Base-by-base conservation (phyloP, 176 grass and related monocot genomes). In the Metroxylon sagu region DNA sequence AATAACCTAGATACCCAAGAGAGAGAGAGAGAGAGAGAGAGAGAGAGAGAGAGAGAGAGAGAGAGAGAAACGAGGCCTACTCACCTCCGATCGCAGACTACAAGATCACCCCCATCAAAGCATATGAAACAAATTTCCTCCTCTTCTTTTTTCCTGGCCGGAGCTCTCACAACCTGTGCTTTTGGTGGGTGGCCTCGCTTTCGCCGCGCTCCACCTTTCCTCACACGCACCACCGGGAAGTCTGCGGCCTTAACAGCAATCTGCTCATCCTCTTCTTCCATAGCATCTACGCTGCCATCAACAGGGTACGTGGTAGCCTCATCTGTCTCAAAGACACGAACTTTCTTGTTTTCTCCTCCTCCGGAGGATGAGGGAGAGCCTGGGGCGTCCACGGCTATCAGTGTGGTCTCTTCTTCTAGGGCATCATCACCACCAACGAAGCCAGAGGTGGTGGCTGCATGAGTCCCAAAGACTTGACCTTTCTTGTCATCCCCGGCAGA, bases 81-180 rank as follows among this genome's bases (percentile, higher is more conserved):
- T 25, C 56, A 98, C 94, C 94, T 98, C 52, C 94, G 94, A 83
- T 98, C 94, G 76, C 94, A 98, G 54, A 98, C 83, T 58, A 98
- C 94, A 65, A 98, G 87, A 21, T 93, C 88, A 39, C 94, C 94
- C 49, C 88, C 94, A 77, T 98, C 94, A 81, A 98, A 98, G 64
- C 94, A 98, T 74, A 98, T 98, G 64, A 98, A 98, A 76, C 94
- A 98, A 18, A 98, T 74, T 59, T 86, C 94, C 53, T 98, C 94
- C 57, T 79, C 94, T 64, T 87, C 79, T 74, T 98, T 93, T 54
- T 28, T 85, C 28, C 72, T 83, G 50, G 76, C 53, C 14, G 60
- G 53, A 49, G 78, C 79, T 21, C 49, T 70, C 26, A 18, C 82
- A 59, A 53, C 52, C 61, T 85, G 87, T 59, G 61, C 60, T 49